Evolutionary conservation across 208 protist species (phyloP), one percentile per base, ranked within the genome.

Genomic region (Acanthamoeba sp.): DNA sequence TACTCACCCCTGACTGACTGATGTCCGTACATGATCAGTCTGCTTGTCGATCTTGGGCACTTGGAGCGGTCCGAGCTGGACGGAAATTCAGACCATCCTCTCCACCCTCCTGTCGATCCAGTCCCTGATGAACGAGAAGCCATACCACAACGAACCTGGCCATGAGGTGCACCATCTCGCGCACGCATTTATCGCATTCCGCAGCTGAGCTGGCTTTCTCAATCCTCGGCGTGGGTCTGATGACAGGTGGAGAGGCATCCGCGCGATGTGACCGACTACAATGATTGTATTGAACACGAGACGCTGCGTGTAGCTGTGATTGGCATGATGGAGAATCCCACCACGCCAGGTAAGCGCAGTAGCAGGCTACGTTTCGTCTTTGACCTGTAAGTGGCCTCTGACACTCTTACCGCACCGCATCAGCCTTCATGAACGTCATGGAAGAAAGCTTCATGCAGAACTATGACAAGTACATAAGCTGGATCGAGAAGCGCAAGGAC

Each of bases 1-100:
- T n/a, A n/a, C n/a, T 52, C 42, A 82, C 16, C 16, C 34, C 12
- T 82, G 12, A 22, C 22, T 40, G 73, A 27, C 34, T 97, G 22
- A 62, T 22, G 55, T 22, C 55, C 48, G 24, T 24, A 64, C 22
- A 29, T 12, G 57, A 24, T 12, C 24, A 97, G 96, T 98, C 7
- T 98, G 98, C 95, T 93, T 98, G 14, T 97, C 95, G 48, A 95
- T 98, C 27, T 94, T 98, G 18, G 97, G 97, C 50, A 98, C 98
- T n/a, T 98, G 98, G 98, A 50, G 62, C n/a, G 98, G 97, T 7
- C 91, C 91, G 5, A 48, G 64, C 38, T 92, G 87, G 87, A 69
- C 55, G 7, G 34, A 42, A 24, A 92, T 69, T 24, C 50, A 66
- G 32, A 82, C 52, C 20, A 50, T 94, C 29, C 38, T 85, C 9